Conservation (phyloP, 2,329 filamentous ascomycete genomes). For the Fusarium abutilonis region DNA sequence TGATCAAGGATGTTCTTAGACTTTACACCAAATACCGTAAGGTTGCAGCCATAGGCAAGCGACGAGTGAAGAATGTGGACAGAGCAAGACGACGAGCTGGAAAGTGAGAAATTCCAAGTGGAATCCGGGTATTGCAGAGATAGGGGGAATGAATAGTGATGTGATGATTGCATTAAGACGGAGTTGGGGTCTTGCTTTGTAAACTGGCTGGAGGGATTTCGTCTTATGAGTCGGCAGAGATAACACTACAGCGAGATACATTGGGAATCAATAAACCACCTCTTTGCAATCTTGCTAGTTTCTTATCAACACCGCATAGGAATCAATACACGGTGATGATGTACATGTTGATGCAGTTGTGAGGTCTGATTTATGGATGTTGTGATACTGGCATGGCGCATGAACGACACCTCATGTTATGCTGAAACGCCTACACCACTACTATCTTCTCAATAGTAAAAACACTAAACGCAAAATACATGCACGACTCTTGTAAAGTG, state of each 20-base stretch:
- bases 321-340: not conserved
- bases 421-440: not conserved
- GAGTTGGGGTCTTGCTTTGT: constrained; percentile 28
- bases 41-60: constrained; percentile 64
- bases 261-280: constrained; percentile 10
- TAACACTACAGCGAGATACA: constrained; percentile 11
- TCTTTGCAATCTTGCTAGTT: constrained; percentile 1
- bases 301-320: not conserved
- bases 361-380: not conserved
- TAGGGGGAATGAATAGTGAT: not conserved
- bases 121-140: constrained; percentile 15
- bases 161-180: constrained; percentile 34
- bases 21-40: constrained; percentile 72
- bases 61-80: constrained; percentile 64
- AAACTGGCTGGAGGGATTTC: constrained; percentile 7
- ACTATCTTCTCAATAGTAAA: too few species aligned
- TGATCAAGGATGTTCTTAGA: constrained; percentile 75
- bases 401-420: not conserved
- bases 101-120: constrained; percentile 43
- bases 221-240: constrained; percentile 1
- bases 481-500: not conserved
- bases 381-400: not conserved
- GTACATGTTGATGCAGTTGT: not conserved
- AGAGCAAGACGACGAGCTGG: constrained; percentile 52
- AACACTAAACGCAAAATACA: too few species aligned